Percentiles rank a stretch among this genome's conserved stretches.
Evolutionary conservation across 495 filamentous ascomycete species (phyloP).

Genomic region (Penicillium atrosanguineum): DNA sequence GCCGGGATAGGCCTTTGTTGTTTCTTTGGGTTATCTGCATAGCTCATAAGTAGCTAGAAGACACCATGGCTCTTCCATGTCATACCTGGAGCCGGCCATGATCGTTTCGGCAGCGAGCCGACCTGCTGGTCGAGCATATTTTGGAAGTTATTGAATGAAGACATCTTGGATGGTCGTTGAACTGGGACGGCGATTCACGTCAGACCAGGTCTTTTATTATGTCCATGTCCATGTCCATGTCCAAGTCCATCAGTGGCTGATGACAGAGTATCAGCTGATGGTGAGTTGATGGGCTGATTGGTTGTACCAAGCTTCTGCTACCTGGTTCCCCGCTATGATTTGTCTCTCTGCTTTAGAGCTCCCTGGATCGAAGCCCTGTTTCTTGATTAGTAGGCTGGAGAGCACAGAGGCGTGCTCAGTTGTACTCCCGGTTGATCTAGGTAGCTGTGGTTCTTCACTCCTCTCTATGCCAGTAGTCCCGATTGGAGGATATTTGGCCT

Average conservation of each 20-base stretch:
- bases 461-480: background rate
- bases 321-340: conserved; percentile 3
- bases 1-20: conserved; percentile 17
- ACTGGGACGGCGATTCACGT: background rate
- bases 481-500: background rate
- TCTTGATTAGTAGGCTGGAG: background rate
- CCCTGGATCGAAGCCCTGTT: background rate
- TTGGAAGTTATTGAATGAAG: conserved; percentile 20
- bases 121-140: conserved; percentile 22
- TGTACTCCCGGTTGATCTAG: background rate
- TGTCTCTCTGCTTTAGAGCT: background rate
- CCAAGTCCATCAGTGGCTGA: background rate
- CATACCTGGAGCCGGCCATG: conserved; percentile 8
- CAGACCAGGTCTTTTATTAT: background rate
- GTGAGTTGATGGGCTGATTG: background rate
- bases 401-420: background rate
- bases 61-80: background rate
- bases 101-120: conserved; percentile 10
- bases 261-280: background rate
- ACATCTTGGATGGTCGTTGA: conserved; percentile 2
- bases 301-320: background rate
- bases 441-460: background rate
- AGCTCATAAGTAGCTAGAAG: background rate
- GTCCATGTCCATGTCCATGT: too few species aligned
- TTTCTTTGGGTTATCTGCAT: conserved; percentile 4